Conservation (phyloP, 1,139 yeast species). For the Pichia norvegensis region DNA sequence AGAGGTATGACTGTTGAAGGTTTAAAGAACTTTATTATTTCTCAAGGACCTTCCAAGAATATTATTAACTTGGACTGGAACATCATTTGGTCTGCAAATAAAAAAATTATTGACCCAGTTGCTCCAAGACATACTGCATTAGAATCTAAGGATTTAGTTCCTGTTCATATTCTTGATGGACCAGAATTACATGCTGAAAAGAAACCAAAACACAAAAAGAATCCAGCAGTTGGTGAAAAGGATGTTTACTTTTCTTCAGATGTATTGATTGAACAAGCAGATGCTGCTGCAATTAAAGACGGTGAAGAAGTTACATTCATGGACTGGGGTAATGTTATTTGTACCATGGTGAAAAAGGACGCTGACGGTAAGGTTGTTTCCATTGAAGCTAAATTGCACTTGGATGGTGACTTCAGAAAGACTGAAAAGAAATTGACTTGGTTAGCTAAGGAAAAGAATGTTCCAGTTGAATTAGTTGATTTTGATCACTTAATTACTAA, state of each 20-base stretch:
- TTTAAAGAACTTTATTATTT: constrained; percentile 78
- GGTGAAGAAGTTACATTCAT: constrained; percentile 90
- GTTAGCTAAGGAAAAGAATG: constrained; percentile 76
- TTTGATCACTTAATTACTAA: constrained; percentile 94
- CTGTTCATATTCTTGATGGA: constrained; percentile 59
- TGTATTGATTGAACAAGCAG: constrained; percentile 79
- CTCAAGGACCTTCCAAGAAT: constrained; percentile 97
- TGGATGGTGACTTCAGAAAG: constrained; percentile 96
- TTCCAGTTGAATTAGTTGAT: constrained; percentile 73
- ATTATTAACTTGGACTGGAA: constrained; percentile 96
- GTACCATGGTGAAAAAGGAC: constrained; percentile 59
- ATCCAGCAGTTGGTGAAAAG: constrained; percentile 83
- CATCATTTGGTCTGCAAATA: constrained; percentile 93
- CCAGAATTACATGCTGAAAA: constrained; percentile 62
- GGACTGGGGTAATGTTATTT: constrained; percentile 98
- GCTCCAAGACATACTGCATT: constrained; percentile 94
- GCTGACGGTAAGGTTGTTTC: constrained; percentile 47
- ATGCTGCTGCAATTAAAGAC: constrained; percentile 61
- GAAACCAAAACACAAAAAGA: constrained; percentile 93
- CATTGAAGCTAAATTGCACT: constrained; percentile 72
- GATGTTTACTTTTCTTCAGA: constrained; percentile 59
- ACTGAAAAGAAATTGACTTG: constrained; percentile 93
- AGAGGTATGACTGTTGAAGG: constrained; percentile 99
- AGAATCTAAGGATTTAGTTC: constrained; percentile 50
- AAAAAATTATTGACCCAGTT: constrained; percentile 90